phyloP scores from a whole-genome alignment of 495 filamentous ascomycete genomes.

The Patellaria atrata region DNA sequence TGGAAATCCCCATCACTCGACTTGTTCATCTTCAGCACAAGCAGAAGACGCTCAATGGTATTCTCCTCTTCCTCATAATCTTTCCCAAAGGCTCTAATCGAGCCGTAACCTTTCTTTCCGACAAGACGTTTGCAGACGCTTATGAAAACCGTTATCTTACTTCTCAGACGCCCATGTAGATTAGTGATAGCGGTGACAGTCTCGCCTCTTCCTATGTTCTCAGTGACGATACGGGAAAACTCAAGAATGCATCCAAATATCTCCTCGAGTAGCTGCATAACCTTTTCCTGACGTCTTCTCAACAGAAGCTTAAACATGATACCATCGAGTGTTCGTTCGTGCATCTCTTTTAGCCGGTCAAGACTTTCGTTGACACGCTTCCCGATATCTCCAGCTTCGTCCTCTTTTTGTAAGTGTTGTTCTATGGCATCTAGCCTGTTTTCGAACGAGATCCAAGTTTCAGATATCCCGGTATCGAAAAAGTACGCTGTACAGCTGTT shows the following conservation, averaged over 20 bases:
- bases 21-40: constrained; percentile 46
- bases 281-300: constrained; percentile 50
- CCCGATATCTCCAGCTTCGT: constrained; percentile 26
- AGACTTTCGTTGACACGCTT: constrained; percentile 40
- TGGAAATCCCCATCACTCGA: too few relatives aligned
- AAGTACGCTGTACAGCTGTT: constrained; percentile 53
- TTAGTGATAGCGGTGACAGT: too few relatives aligned
- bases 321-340: constrained; percentile 62
- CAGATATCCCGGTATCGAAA: constrained; percentile 58
- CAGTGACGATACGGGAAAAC: constrained; percentile 41
- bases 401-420: constrained; percentile 29
- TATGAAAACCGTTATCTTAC: constrained; percentile 54
- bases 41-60: constrained; percentile 37
- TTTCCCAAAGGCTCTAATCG: too few relatives aligned
- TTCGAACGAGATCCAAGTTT: constrained; percentile 57
- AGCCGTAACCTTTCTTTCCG: constrained; percentile 44
- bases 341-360: constrained; percentile 49
- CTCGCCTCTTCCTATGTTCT: constrained; percentile 25
- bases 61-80: constrained; percentile 28
- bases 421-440: constrained; percentile 49
- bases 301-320: constrained; percentile 66
- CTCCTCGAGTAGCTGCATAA: constrained; percentile 60
- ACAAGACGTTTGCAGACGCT: constrained; percentile 44
- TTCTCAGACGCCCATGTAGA: constrained; percentile 49
- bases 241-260: constrained; percentile 58